Conservation (phyloP, 139 green algal genomes). For the Yamagishiella unicocca region DNA sequence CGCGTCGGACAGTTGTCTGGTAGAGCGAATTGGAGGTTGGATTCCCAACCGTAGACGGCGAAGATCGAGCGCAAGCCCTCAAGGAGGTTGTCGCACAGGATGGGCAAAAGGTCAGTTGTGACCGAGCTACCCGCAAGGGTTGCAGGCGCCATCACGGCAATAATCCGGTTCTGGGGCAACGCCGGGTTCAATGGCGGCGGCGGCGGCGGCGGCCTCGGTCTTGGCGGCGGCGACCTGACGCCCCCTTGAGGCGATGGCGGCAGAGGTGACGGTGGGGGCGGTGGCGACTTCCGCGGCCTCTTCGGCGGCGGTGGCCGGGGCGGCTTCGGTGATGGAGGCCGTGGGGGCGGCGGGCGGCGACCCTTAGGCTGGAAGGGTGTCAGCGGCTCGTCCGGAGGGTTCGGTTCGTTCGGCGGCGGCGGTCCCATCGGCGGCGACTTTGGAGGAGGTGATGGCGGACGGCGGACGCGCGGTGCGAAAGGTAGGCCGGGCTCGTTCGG, state of each 20-base stretch:
- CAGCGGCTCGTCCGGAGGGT: neutral
- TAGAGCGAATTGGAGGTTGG: neutral
- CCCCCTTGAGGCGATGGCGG: neutral
- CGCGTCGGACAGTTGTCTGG: neutral
- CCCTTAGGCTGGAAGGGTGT: neutral
- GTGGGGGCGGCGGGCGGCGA: neutral
- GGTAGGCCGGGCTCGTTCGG: neutral
- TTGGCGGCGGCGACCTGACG: neutral
- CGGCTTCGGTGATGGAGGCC: neutral
- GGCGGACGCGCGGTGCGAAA: neutral
- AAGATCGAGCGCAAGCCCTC: constrained; percentile 20
- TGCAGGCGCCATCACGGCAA: constrained; percentile 1
- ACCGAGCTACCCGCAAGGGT: neutral
- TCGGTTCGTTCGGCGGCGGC: neutral
- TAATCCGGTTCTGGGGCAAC: constrained; percentile 7
- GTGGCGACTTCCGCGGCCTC: constrained; percentile 14
- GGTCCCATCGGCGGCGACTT: neutral
- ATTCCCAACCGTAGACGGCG: constrained; percentile 14
- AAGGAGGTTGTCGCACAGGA: constrained; percentile 17
- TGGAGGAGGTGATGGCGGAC: neutral
- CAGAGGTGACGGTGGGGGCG: neutral
- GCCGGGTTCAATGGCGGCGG: neutral
- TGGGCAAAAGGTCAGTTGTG: neutral
- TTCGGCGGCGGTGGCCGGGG: neutral
- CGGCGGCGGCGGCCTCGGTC: neutral